Evolutionary conservation across 306 rosid species (phyloP), one percentile per base, ranked within the genome.

Genomic region (Citrullus mucosospermus): DNA sequence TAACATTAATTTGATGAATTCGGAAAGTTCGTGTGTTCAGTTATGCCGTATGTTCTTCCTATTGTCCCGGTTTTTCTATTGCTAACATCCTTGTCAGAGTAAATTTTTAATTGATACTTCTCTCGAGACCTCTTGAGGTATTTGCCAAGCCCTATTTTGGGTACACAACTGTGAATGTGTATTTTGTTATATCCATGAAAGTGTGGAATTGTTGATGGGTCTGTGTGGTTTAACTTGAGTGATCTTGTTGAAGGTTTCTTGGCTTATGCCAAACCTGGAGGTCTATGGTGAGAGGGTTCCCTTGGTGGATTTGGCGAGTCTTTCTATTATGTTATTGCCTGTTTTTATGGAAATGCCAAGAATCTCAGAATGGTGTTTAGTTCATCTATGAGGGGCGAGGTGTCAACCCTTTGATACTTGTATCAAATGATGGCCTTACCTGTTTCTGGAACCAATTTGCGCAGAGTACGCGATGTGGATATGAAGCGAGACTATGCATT

Each of bases 401-500:
- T 86, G 77, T 83, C 89, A 84, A 84, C 80, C 87, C 87, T 84
- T 86, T 79, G 85, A 82, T 86, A 77, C 79, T 76, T 82, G 86
- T 83, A 75, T 84, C 85, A 74, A 74, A 78, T 86, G 89, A 86
- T 86, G 85, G 87, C 87, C 89, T 86, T 86, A 86, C 85, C 76
- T 86, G 77, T 86, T 86, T 86, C 43, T 86, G 89, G 87, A 84
- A 72, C 83, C 85, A 77, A 76, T 86, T 86, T 86, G 76, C 85
- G 82, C 90, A 87, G 88, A 87, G 86, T 87, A 82, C 88, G 85
- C 20, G 90, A 87, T 84, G 90, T 87, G 90, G 87, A 87, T 82
- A 84, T 87, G 88, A 87, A 87, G 90, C 85, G 84, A 41, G 90
- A 87, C 82, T 87, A 76, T 65, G 88, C 90, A 73, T 87, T 87